phyloP scores from a whole-genome alignment of 2,329 filamentous ascomycete species.

The Trichoderma brevicompactum region DNA sequence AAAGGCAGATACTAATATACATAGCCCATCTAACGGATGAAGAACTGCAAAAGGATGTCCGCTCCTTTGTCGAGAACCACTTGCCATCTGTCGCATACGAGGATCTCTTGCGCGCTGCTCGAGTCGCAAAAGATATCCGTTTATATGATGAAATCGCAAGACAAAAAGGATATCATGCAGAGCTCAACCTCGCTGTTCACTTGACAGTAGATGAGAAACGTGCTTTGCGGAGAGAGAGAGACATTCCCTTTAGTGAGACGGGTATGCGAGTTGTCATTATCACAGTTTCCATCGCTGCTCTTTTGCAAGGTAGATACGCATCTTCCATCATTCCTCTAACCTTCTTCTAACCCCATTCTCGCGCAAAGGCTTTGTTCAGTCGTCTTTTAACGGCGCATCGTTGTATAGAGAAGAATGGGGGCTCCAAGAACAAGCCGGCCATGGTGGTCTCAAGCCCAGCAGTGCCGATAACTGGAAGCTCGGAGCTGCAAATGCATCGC shows the following conservation, averaged over 20 bases:
- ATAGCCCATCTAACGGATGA: slow-evolving; percentile 46
- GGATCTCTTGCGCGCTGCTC: slow-evolving; percentile 45
- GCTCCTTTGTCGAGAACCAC: slow-evolving; percentile 37
- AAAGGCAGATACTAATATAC: background rate
- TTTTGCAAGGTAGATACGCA: slow-evolving; percentile 42
- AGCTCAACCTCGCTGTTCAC: slow-evolving; percentile 39
- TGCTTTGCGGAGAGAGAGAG: slow-evolving; percentile 45
- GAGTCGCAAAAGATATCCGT: slow-evolving; percentile 47
- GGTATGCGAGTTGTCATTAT: slow-evolving; percentile 48
- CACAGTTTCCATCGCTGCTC: slow-evolving; percentile 50
- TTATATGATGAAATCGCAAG: slow-evolving; percentile 46
- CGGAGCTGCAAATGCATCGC: slow-evolving; percentile 46
- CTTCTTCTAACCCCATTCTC: background rate
- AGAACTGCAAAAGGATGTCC: slow-evolving; percentile 45
- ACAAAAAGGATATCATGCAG: slow-evolving; percentile 31
- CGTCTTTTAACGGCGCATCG: slow-evolving; percentile 49
- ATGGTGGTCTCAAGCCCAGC: background rate
- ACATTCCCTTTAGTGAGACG: slow-evolving; percentile 46
- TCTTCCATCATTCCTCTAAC: background rate
- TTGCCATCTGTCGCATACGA: slow-evolving; percentile 40
- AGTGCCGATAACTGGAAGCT: slow-evolving; percentile 44
- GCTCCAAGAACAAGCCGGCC: slow-evolving; percentile 14
- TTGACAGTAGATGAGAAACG: slow-evolving; percentile 44
- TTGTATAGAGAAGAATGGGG: slow-evolving; percentile 39
- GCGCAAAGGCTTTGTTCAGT: slow-evolving; percentile 47